Evolutionary conservation across 345 rosid genomes (phyloP).

Genomic region (Diplotaxis tenuifolia): DNA sequence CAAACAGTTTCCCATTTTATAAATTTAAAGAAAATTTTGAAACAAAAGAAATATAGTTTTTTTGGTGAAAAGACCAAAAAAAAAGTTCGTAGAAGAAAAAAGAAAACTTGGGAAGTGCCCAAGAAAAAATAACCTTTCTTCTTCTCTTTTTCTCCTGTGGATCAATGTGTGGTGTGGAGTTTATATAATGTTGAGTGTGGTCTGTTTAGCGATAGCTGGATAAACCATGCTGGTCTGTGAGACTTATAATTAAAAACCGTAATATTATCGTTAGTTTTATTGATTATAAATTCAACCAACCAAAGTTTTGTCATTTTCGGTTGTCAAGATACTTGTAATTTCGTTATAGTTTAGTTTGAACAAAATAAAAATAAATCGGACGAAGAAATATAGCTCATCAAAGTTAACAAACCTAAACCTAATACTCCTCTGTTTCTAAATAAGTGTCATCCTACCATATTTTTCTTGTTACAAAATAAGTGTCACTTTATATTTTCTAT

Average conservation of each 20-base stretch:
- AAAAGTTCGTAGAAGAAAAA: constrained; percentile 17
- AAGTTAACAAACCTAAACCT: background rate
- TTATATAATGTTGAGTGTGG: constrained; percentile 10
- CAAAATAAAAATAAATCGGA: background rate
- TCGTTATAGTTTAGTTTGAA: background rate
- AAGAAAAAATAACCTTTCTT: constrained; percentile 33
- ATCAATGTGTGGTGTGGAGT: constrained; percentile 15
- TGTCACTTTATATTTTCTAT: too few species aligned
- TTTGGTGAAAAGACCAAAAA: constrained; percentile 16
- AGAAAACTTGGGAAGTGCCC: constrained; percentile 40
- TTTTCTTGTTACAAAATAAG: too few species aligned
- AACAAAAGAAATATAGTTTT: background rate
- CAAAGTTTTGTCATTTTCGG: constrained; percentile 17
- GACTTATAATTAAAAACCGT: background rate
- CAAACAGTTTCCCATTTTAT: constrained; percentile 41
- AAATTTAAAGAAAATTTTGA: background rate
- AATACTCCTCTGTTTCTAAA: too few species aligned
- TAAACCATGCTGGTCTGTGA: constrained; percentile 34
- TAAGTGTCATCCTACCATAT: too few species aligned
- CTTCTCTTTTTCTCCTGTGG: constrained; percentile 24
- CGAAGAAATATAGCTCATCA: background rate
- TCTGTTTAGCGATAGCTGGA: constrained; percentile 3
- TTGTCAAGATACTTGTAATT: constrained; percentile 19
- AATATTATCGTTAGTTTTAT: constrained; percentile 3
- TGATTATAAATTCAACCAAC: constrained; percentile 20